Evolutionary conservation across 495 filamentous ascomycete genomes (phyloP), one percentile per base, ranked within the genome.

Genomic region (Gamarada debralockiae): DNA sequence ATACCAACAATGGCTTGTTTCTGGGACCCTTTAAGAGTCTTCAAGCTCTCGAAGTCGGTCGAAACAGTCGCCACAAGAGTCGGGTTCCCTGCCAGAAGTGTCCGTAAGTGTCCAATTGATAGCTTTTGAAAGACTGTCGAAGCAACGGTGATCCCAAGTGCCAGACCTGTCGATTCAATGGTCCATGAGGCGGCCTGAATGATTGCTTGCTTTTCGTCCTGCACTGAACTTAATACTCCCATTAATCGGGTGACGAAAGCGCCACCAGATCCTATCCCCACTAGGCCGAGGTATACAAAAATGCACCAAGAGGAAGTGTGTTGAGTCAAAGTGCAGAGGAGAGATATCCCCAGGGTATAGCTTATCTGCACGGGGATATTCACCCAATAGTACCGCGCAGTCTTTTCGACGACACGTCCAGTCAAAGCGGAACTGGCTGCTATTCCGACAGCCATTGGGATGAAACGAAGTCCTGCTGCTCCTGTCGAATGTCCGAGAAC

Each of bases 91-190:
- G 3, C 41, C 45, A 96, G 82, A 4, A 77, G 78, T 17, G 74
- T 71, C 77, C 81, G 84, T 1, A 96, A 74, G 4, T 77, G 66
- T 0, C 47, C 65, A 48, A 80, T 82, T 2, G 89, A 73, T 1
- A 86, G 61, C 49, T 92, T 92, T 62, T 93, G 89, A 60, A 95
- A 95, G 6, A 92, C 80, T 0, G 85, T 74, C 2, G 81, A 83
- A 6, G 85, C 83, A 44, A 91, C 65, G 0, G 89, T 87, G 55
- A 93, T 80, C 15, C 90, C 91, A 41, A 96, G 80, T 0, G 87
- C 90, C 29, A 80, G 80, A 6, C 91, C 90, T 0, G 89, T 87
- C 12, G 83, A 84, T 27, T 87, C 80, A 64, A 89, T 89, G 1
- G 84, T 83, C 56, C 87, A 95, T 0, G 81, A 87, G 2, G 86